Evolutionary conservation across 1,284 basidiomycete genomes (phyloP), one percentile per base, ranked within the genome.

Genomic region (Omphalotus olearius): DNA sequence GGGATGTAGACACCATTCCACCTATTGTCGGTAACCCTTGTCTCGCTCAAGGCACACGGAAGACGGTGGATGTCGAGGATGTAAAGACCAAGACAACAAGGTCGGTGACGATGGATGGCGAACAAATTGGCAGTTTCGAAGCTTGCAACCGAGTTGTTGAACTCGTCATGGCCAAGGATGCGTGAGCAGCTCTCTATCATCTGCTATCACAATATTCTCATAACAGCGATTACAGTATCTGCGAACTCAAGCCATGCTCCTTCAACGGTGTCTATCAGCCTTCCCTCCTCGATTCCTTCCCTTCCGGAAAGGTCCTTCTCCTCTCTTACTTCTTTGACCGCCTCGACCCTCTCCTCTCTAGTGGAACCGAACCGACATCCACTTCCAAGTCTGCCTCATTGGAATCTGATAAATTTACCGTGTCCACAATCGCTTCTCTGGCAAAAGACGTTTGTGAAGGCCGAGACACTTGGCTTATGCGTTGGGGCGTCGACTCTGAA

Each of bases 211-310:
- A 25, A 47, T 49, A 9, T 36, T 56, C 46, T 50, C 55, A 50
- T 3, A 53, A 51, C 7, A 44, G 39, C 16, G 46, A 14, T 6
- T 54, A 17, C 57, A 93, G 91, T 0, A 79, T 93, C 47, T 98
- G 97, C 69, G 83, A 85, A 62, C 75, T 85, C 60, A 91, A 90
- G 66, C 94, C 94, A 0, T 99, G 96, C 69, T 93, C 95, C 1
- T 99, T 99, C 74, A 88, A 93, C 60, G 96, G 96, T 35, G 93
- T 98, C 25, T 98, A 99, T 74, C 96, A 98, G 67, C 97, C 96
- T 1, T 89, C 89, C n/a, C 77, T 98, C 25, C 77, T 91, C 58
- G 89, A 96, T 58, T 88, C 91, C 4, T 98, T 98, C 80, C 78
- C 83, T 3, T 67, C 74, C 17, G 91, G 91, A 56, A 84, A 85